phyloP scores from a whole-genome alignment of 495 filamentous ascomycete genomes.

The Stereocaulon alpinum region DNA sequence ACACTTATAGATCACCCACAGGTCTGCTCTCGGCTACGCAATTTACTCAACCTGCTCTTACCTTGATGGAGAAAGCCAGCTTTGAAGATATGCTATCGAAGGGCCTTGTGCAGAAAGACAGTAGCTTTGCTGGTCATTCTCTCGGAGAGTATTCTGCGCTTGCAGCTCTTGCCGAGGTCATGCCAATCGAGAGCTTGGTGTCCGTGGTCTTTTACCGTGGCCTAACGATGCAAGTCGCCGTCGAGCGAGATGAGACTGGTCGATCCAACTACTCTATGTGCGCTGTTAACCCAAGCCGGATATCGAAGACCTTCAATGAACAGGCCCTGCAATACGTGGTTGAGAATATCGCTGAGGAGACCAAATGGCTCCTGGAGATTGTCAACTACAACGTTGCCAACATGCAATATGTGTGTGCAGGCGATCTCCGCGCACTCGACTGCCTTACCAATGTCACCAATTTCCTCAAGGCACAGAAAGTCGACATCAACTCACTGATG shows the following conservation, averaged over 20 bases:
- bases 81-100: constrained; percentile 99
- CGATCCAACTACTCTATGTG: constrained; percentile 98
- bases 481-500: constrained; percentile 90
- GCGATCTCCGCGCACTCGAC: constrained; percentile 91
- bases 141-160: constrained; percentile 97
- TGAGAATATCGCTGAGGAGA: constrained; percentile 81
- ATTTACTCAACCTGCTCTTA: constrained; percentile 95
- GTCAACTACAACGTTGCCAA: constrained; percentile 99
- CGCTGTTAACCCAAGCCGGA: constrained; percentile 93
- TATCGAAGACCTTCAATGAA: constrained; percentile 97
- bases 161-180: constrained; percentile 92
- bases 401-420: constrained; percentile 96
- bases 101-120: constrained; percentile 89
- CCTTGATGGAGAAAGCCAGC: constrained; percentile 98
- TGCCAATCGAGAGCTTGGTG: constrained; percentile 97
- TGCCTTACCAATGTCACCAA: constrained; percentile 87
- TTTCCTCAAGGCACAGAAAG: constrained; percentile 87
- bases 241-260: constrained; percentile 86
- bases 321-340: constrained; percentile 92
- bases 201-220: constrained; percentile 99
- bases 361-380: constrained; percentile 91
- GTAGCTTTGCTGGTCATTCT: constrained; percentile 94
- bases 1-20: constrained; percentile 92
- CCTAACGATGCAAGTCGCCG: constrained; percentile 97
- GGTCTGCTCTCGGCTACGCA: constrained; percentile 95